Evolutionary conservation across 108 stramenopile species (phyloP).

Genomic region (Schizochytrium sp.): DNA sequence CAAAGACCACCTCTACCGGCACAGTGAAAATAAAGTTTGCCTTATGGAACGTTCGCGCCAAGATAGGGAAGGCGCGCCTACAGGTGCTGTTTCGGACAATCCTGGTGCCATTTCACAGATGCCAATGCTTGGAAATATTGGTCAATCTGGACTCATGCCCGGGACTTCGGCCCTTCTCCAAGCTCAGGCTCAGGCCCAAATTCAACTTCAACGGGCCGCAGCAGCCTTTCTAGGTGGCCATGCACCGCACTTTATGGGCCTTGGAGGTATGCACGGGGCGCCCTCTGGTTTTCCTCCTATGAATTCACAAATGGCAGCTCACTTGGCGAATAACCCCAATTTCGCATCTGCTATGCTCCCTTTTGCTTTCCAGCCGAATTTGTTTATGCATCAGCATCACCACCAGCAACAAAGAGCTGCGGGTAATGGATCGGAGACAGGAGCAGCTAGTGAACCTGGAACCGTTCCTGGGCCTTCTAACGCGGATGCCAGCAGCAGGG

Average conservation of each 20-base stretch:
- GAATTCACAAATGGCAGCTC: neutral
- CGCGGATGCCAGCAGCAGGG: too few relatives aligned
- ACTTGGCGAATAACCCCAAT: neutral
- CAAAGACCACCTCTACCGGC: constrained; percentile 52
- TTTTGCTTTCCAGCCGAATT: neutral
- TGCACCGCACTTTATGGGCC: neutral
- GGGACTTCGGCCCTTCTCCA: too few relatives aligned
- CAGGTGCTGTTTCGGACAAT: neutral
- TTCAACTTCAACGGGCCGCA: too few relatives aligned
- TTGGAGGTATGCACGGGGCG: neutral
- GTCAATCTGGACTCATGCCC: neutral
- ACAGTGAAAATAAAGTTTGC: constrained; percentile 48
- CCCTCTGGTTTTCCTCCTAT: neutral
- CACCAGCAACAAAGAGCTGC: too few relatives aligned
- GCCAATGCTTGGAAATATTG: neutral
- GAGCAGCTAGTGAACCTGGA: too few relatives aligned
- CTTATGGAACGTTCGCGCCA: constrained; percentile 10
- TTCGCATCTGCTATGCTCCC: neutral
- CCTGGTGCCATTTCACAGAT: neutral
- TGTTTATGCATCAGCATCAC: neutral
- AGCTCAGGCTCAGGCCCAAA: too few relatives aligned
- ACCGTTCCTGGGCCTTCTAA: too few relatives aligned
- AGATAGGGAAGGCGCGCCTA: neutral
- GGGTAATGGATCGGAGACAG: too few relatives aligned
- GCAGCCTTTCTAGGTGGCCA: too few relatives aligned